Percentiles rank a stretch among this genome's conserved stretches.
Evolutionary conservation across 2,329 filamentous ascomycete species (phyloP).

Genomic region (Stagonosporopsis chrysanthemi): DNA sequence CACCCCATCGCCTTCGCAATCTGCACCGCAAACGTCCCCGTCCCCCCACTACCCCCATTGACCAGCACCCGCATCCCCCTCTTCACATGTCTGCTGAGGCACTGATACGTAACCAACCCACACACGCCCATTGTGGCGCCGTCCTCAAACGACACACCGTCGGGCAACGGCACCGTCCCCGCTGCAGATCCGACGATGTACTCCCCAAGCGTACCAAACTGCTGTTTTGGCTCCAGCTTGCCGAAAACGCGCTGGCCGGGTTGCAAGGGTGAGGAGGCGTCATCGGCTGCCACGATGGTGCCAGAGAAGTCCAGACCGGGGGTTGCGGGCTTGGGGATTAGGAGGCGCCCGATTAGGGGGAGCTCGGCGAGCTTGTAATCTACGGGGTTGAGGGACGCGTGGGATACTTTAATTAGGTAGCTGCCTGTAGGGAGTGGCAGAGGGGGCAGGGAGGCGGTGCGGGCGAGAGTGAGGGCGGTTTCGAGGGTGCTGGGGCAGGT

Average conservation of each 20-base stretch:
- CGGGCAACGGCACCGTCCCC: constrained; percentile 28
- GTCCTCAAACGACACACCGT: constrained; percentile 18
- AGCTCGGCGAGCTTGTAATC: constrained; percentile 35
- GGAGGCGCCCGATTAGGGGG: constrained; percentile 25
- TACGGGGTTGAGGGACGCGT: constrained; percentile 34
- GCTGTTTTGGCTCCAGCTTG: constrained; percentile 34
- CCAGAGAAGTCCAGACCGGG: constrained; percentile 34
- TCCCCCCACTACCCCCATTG: constrained; percentile 69
- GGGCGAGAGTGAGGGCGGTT: constrained; percentile 21
- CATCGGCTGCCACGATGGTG: constrained; percentile 13
- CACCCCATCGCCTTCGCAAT: constrained; percentile 67
- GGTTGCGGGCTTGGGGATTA: constrained; percentile 33
- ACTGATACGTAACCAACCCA: constrained; percentile 33
- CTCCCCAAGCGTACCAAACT: constrained; percentile 30
- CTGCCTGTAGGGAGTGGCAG: constrained; percentile 19
- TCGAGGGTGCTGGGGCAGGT: constrained; percentile 24
- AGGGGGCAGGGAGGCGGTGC: constrained; percentile 14
- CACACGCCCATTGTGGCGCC: constrained; percentile 33
- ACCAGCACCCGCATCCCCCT: constrained; percentile 62
- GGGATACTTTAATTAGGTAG: constrained; percentile 25
- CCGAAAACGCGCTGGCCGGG: constrained; percentile 32
- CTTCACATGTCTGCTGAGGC: constrained; percentile 32
- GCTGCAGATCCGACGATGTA: constrained; percentile 30
- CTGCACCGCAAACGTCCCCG: constrained; percentile 67
- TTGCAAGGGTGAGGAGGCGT: constrained; percentile 13